Evolutionary conservation across 1,139 yeast genomes (phyloP), one percentile per base, ranked within the genome.

Genomic region (Taphrina pruni): DNA sequence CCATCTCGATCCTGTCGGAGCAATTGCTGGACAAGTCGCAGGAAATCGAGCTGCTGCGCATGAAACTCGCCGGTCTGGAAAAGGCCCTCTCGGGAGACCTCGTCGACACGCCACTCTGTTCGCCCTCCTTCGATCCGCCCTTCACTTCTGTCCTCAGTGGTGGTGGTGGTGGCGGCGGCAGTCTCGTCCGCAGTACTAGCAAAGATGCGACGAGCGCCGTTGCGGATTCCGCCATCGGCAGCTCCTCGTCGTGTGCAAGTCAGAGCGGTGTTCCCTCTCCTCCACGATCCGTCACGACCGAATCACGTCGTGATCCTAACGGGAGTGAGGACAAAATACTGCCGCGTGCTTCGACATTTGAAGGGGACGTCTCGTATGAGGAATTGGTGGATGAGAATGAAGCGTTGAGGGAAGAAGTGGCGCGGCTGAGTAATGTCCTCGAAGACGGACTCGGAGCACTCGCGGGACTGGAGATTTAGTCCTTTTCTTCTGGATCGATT

Each of bases 361-460:
- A 36, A 46, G 58, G 50, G 21, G 67, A 55, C 38, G 50, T 64
- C 9, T 55, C 61, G 2, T 45, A 54, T n/a, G 54, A 54, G 41
- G 61, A 45, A 1, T 26, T 64, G 21, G 41, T 45, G n/a, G 61
- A 32, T 17, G 67, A 64, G 56, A 64, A 64, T 55, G 61, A 21
- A 14, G 67, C 60, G 26, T 43, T 64, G 56, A 26, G 35, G 48
- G 20, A 43, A 21, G 61, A 64, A 38, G 67, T 64, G 43, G 35
- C 35, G 43, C 43, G 67, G n/a, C 39, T 64, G 61, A 54, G 45
- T n/a, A 17, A 36, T 55, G 67, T 50, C n/a, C 48, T 64, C 43
- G 67, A 64, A 20, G 67, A 64, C 11, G 67, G 67, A 45, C 56
- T 64, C 39, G 67, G 67, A 2, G 67, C 61, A 9, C 45, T 64